Evolutionary conservation across 805 yeast species (phyloP).

Genomic region (Yamadazyma olivae): DNA sequence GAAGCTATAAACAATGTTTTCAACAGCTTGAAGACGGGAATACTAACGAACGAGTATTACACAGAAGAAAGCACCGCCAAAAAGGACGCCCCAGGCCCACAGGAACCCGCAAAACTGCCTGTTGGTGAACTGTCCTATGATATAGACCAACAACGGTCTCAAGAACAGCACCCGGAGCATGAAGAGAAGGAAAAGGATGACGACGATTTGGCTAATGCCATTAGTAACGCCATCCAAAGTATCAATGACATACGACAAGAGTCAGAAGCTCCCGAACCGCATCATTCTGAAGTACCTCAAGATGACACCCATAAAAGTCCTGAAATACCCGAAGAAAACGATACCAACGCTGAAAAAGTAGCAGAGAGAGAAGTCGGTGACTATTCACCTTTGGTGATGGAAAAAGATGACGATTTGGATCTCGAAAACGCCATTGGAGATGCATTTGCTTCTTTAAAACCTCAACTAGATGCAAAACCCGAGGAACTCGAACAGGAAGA

Average conservation of each 20-base stretch:
- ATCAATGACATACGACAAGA: constrained; percentile 10
- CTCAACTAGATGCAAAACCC: constrained; percentile 2
- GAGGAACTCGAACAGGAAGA: constrained; percentile 10
- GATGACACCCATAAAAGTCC: background rate
- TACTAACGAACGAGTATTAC: background rate
- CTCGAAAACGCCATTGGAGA: constrained; percentile 37
- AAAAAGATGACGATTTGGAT: constrained; percentile 19
- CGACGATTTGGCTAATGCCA: constrained; percentile 13
- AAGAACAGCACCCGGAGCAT: background rate
- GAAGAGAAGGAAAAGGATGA: constrained; percentile 3
- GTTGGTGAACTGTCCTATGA: background rate
- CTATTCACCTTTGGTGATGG: constrained; percentile 13
- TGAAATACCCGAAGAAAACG: background rate
- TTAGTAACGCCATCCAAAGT: constrained; percentile 13
- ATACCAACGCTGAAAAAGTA: background rate
- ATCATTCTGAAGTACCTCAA: constrained; percentile 1
- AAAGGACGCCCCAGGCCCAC: background rate
- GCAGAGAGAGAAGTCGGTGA: background rate
- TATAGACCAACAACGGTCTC: background rate
- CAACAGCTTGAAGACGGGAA: constrained; percentile 10
- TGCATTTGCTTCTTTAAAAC: constrained; percentile 26
- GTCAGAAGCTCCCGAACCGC: constrained; percentile 1
- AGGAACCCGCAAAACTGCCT: too few species aligned
- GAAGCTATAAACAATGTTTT: constrained; percentile 30
- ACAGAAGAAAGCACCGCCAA: background rate